Evolutionary conservation across 2,329 filamentous ascomycete species (phyloP), one percentile per base, ranked within the genome.

Genomic region (Pyricularia pennisetigena): DNA sequence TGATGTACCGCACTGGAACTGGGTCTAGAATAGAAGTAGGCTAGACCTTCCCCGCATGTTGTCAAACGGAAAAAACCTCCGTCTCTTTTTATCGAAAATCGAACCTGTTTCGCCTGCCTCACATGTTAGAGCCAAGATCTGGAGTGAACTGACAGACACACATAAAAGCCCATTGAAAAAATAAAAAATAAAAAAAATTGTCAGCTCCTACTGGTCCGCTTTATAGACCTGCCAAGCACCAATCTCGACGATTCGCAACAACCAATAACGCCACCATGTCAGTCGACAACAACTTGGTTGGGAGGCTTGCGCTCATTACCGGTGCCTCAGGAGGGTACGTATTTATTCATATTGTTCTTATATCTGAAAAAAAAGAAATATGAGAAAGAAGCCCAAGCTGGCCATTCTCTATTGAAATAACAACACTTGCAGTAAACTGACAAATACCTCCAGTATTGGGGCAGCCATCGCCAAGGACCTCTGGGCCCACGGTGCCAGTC

Each of bases 401-500:
- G 29, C 7, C 12, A 32, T 35, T 16, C 20, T 29, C 4, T 4
- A 35, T 29, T 23, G 2, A 16, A 28, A 12, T 16, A 64, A 20
- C 16, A 64, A 2, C 20, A 30, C 14, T 1, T n/a, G 6, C 62
- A 14, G 6, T 32, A 14, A 14, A 26, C 29, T 20, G 30, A 32
- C n/a, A 65, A 2, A 66, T 26, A 23, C 20, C 3, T 7, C 59
- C 59, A 67, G 66, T 8, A 77, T 79, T 68, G 77, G 77, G 28
- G 73, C 76, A 35, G 76, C 74, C 9, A 74, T 75, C 69, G 73
- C 77, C 65, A 74, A 74, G 41, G 72, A 73, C 24, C 71, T 79
- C 7, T 78, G 76, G 74, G 71, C 70, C n/a, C 72, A 77, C 65
- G 77, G 77, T 32, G 74, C 72, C 35, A 77, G 76, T 24, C 72